These are phyloP conservation scores for Apodospora peruviana DNA, from an alignment of 495 filamentous ascomycete species.

Conservation along the genomic window DNA sequence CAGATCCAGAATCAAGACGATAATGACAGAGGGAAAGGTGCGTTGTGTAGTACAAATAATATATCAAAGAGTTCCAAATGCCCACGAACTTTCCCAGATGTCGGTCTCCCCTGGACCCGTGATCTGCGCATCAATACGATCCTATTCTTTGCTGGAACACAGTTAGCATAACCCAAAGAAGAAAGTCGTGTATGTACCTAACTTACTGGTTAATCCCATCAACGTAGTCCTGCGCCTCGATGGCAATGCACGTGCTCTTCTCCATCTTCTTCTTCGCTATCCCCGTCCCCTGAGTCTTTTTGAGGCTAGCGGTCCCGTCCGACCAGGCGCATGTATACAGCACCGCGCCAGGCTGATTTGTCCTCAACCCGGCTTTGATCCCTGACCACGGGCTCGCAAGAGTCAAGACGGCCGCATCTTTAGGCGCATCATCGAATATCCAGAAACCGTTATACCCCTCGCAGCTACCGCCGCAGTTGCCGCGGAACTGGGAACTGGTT, in stretches of 20 bases:
- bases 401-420: constrained; percentile 49
- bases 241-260: constrained; percentile 49
- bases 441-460: constrained; percentile 70
- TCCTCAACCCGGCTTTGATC: constrained; percentile 61
- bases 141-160: constrained; percentile 54
- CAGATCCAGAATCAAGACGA: no score
- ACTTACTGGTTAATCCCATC: constrained; percentile 64
- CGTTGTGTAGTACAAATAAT: no score
- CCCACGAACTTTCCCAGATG: constrained; percentile 33
- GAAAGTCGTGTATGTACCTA: no score
- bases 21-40: no score
- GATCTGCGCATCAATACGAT: constrained; percentile 49
- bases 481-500: constrained; percentile 42
- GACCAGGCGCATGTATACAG: constrained; percentile 63
- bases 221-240: constrained; percentile 59
- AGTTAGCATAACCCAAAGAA: no score
- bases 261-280: constrained; percentile 34
- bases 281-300: constrained; percentile 58
- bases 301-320: constrained; percentile 49
- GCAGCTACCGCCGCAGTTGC: constrained; percentile 59
- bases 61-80: constrained; percentile 17
- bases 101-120: constrained; percentile 42
- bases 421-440: constrained; percentile 53
- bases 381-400: constrained; percentile 51
- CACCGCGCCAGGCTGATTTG: constrained; percentile 60